These are phyloP conservation scores for Peronosclerospora sorghi DNA, from an alignment of 352 stramenopile species.

Conservation along the genomic window DNA sequence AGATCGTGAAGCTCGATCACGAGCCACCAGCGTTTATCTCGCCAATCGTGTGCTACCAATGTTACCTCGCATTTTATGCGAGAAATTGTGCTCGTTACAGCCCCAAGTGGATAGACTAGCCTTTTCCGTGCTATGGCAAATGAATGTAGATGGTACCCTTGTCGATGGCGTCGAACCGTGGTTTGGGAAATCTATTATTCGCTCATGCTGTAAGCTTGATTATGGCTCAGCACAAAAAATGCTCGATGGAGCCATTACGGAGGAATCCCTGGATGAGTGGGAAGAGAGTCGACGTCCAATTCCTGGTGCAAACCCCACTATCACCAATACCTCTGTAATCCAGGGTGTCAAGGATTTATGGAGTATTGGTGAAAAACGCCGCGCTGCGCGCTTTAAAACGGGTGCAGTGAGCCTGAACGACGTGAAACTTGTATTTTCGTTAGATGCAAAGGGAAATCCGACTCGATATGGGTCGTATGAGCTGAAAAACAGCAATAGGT, in stretches of 20 bases:
- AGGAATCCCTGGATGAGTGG: conserved; percentile 63
- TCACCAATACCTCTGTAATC: conserved; percentile 48
- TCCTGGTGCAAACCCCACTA: conserved; percentile 25
- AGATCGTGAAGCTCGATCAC: conserved; percentile 88
- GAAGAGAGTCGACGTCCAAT: conserved; percentile 39
- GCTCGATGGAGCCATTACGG: conserved; percentile 84
- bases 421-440: conserved; percentile 89
- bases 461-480: conserved; percentile 82
- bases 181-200: conserved; percentile 97
- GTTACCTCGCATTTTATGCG: conserved; percentile 92
- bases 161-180: conserved; percentile 83
- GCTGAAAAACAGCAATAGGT: conserved; percentile 90
- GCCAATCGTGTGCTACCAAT: conserved; percentile 93
- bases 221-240: conserved; percentile 95
- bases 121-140: conserved; percentile 93
- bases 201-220: conserved; percentile 93
- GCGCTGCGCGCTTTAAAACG: conserved; percentile 83
- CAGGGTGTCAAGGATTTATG: conserved; percentile 60
- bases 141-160: conserved; percentile 92
- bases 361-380: conserved; percentile 50
- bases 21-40: conserved; percentile 95
- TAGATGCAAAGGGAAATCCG: conserved; percentile 89
- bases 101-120: conserved; percentile 92
- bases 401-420: conserved; percentile 89
- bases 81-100: conserved; percentile 95